phyloP scores from a whole-genome alignment of 1,284 basidiomycete genomes.

The Rhodotorula mucilaginosa region DNA sequence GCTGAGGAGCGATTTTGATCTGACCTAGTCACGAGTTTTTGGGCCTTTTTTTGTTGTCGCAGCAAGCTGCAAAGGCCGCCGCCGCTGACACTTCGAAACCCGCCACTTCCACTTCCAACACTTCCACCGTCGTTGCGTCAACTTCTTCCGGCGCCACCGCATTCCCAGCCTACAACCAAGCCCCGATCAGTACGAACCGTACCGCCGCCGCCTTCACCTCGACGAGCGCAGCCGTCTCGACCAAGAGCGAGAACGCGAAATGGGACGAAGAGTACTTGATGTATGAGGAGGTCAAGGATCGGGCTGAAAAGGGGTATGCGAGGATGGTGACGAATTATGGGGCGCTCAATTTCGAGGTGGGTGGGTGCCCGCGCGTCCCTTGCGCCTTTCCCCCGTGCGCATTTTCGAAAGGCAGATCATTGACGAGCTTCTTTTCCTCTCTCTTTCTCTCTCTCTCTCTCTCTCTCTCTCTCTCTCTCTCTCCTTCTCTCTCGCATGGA shows the following conservation, averaged over 20 bases:
- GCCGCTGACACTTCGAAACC: background rate
- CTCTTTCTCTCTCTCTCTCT: too few species aligned
- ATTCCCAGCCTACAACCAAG: constrained; percentile 70
- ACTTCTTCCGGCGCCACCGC: constrained; percentile 7
- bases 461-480: too few species aligned
- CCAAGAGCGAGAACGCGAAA: constrained; percentile 73
- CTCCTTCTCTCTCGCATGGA: background rate
- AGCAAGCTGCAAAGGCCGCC: background rate
- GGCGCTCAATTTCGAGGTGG: constrained; percentile 52
- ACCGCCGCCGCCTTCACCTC: constrained; percentile 91
- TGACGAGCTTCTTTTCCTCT: background rate
- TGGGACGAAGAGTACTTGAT: constrained; percentile 89
- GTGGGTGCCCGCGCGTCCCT: background rate
- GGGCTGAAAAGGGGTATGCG: constrained; percentile 35
- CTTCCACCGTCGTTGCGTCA: background rate
- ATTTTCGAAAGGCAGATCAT: background rate
- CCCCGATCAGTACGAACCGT: constrained; percentile 84
- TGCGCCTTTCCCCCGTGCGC: constrained; percentile 55
- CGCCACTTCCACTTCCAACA: constrained; percentile 10
- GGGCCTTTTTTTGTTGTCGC: background rate
- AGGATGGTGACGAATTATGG: constrained; percentile 26
- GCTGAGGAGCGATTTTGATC: background rate
- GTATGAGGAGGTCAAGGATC: constrained; percentile 59
- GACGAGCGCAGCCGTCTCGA: constrained; percentile 79
- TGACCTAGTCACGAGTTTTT: background rate